phyloP scores from a whole-genome alignment of 2,329 filamentous ascomycete species.

The Claviceps purpurea region DNA sequence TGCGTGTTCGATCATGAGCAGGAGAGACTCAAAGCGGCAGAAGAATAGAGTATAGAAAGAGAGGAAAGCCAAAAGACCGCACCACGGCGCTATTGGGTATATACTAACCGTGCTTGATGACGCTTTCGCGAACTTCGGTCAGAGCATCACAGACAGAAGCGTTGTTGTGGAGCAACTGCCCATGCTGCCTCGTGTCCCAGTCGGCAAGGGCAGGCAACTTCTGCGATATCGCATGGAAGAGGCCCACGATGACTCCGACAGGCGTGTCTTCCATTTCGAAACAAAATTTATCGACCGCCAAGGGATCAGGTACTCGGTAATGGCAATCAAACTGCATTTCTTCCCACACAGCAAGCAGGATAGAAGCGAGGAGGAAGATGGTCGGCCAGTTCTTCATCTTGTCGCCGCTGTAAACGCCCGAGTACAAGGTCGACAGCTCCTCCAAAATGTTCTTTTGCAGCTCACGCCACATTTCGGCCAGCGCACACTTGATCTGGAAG shows the following conservation, averaged over 20 bases:
- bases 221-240: constrained; percentile 96
- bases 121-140: constrained; percentile 88
- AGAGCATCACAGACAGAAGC: constrained; percentile 84
- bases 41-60: background rate
- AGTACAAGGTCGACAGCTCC: constrained; percentile 84
- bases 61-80: background rate
- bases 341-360: constrained; percentile 90
- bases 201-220: constrained; percentile 87
- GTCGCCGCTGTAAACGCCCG: constrained; percentile 94
- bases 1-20: background rate
- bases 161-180: constrained; percentile 83
- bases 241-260: constrained; percentile 87
- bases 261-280: constrained; percentile 92
- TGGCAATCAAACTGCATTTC: constrained; percentile 98
- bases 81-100: background rate
- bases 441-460: constrained; percentile 92
- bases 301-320: constrained; percentile 77
- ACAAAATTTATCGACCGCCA: constrained; percentile 87
- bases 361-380: constrained; percentile 92
- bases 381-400: constrained; percentile 98
- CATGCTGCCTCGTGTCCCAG: constrained; percentile 87
- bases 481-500: constrained; percentile 95
- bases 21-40: background rate
- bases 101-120: constrained; percentile 79
- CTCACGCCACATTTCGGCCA: constrained; percentile 97